Base-by-base conservation (phyloP, 306 rosid species). In the Prunus dulcis region DNA sequence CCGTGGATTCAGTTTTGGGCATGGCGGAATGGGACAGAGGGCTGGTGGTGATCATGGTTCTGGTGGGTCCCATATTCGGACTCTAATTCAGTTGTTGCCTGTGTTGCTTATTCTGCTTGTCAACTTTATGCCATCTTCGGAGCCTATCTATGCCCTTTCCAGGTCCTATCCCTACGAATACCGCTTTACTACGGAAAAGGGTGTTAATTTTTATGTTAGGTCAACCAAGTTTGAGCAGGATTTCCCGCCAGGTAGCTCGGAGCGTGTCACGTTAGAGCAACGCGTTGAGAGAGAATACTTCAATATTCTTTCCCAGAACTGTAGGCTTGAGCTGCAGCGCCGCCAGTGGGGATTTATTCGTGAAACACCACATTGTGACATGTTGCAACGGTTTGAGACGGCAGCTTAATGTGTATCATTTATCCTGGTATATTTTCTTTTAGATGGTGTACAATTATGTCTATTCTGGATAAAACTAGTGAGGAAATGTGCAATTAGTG, bases 301-400 rank as follows among this genome's bases (percentile, higher is more conserved):
- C 71, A 76, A 71, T 72, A 75, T 90, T 85, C 96, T 94, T 62
- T 72, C 86, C 2, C 92, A 92, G 91, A 92, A 92, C 70, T 92
- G 97, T 72, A 86, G 89, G 72, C 86, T 87, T 12, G 97, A 94
- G 88, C 28, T 92, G 75, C 97, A 91, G 82, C 90, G 98, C 18
- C 93, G 90, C 51, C 97, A 91, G 64, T 94, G 97, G 98, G 96
- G 98, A 53, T 91, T 84, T 78, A 82, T 91, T 50, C 87, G 85
- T n/a, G 98, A 94, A 79, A 94, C 91, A 0, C 98, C 98, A 0
- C 96, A 94, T 74, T 94, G 98, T 56, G 97, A 91, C 69, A 87
- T 86, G 96, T 81, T 94, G 73, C 73, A 82, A 81, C 76, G 74
- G 87, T 94, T 86, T 71, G 84, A 89, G 43, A 6, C 70, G 17